Conservation (phyloP, 1,139 yeast genomes). For the Magnusiomyces sp. region DNA sequence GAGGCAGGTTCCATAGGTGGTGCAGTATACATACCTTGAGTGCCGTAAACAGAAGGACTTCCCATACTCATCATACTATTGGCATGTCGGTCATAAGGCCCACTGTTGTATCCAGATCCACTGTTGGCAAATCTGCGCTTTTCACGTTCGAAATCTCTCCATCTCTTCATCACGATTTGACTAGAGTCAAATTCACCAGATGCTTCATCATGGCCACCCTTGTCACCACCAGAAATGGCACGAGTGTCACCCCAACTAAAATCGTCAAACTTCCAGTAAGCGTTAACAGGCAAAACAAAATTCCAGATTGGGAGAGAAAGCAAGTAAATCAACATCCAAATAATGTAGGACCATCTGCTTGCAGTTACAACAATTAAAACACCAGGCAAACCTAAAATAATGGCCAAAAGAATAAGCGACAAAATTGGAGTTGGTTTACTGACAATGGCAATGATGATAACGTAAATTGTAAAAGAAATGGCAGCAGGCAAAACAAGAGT, state of each 20-base stretch:
- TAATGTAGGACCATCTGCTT: slow-evolving; percentile 60
- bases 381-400: slow-evolving; percentile 89
- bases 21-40: too few relatives aligned
- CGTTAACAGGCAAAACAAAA: slow-evolving; percentile 78
- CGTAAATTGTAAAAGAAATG: slow-evolving; percentile 76
- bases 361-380: slow-evolving; percentile 81
- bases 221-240: slow-evolving; percentile 62
- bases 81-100: too few relatives aligned
- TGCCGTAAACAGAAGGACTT: too few relatives aligned
- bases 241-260: slow-evolving; percentile 99
- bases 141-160: slow-evolving; percentile 89
- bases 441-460: slow-evolving; percentile 64
- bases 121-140: slow-evolving; percentile 11
- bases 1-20: too few relatives aligned
- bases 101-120: background rate
- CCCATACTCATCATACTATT: too few relatives aligned
- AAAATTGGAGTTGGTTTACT: slow-evolving; percentile 76
- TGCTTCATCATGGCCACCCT: slow-evolving; percentile 55
- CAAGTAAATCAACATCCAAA: slow-evolving; percentile 78
- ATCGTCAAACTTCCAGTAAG: slow-evolving; percentile 96
- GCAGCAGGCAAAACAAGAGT: slow-evolving; percentile 92
- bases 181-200: slow-evolving; percentile 88
- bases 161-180: slow-evolving; percentile 78
- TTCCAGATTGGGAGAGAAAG: slow-evolving; percentile 92
- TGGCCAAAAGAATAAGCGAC: slow-evolving; percentile 68